Evolutionary conservation across 345 rosid genomes (phyloP), one percentile per base, ranked within the genome.

Genomic region (Citrus glauca): DNA sequence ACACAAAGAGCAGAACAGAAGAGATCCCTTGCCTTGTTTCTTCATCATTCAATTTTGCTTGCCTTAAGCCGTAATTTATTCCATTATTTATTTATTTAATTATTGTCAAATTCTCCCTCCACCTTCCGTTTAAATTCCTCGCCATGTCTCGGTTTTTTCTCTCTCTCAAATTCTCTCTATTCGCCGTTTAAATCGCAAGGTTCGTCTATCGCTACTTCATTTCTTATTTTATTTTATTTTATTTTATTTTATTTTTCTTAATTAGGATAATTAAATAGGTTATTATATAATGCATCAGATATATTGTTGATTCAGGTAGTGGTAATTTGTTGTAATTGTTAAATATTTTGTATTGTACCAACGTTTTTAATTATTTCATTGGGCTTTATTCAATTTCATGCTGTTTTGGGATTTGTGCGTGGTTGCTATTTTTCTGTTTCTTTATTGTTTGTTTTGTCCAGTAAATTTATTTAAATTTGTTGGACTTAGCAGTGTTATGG

Each of bases 11-110:
- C 42, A 33, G 48, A 72, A 24, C 55, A 35, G 38, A 14, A 63
- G 69, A 72, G 85, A 82, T 86, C 77, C 86, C 82, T 82, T 86
- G 78, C 85, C 81, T 82, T 82, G 77, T 78, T 80, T 81, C 69
- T 74, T 74, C 85, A 79, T 78, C 85, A 77, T 77, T 65, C 66
- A 20, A 53, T 69, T 35, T 86, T 75, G 86, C 86, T 86, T 85
- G 83, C 87, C 87, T 87, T 88, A 71, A 75, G 85, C 85, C 89
- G 80, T 83, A 86, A 83, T 84, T 80, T 85, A 87, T 89, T 86
- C 92, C 75, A 30, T 69, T 66, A 78, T 66, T 76, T 73, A 65
- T 42, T 50, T 24, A 11, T 13, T 22, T 20, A 28, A 48, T 72
- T 56, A 62, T 65, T n/a, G 50, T 75, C 50, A 80, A 71, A 81